These are phyloP conservation scores for Brassica hybrid DNA, from an alignment of 441 rosid species.

Conservation along the genomic window DNA sequence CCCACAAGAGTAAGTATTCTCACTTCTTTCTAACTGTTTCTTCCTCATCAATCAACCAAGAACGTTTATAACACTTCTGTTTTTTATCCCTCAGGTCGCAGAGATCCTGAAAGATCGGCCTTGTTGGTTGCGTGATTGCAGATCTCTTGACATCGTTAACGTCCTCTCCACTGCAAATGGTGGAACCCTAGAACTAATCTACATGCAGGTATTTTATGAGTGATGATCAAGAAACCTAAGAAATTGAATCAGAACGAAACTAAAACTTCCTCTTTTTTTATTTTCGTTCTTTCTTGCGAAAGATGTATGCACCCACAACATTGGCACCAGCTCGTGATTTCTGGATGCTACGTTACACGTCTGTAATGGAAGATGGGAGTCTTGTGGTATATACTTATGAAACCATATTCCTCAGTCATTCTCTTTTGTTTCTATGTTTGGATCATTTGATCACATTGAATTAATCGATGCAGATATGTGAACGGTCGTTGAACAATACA, in stretches of 20 bases:
- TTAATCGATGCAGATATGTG: slow-evolving; percentile 53
- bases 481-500: slow-evolving; percentile 72
- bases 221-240: slow-evolving; percentile 14
- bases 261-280: not conserved
- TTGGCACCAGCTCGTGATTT: slow-evolving; percentile 82
- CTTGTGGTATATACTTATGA: slow-evolving; percentile 58
- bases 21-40: slow-evolving; percentile 14
- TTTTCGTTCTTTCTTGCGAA: slow-evolving; percentile 15
- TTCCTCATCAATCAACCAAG: slow-evolving; percentile 8
- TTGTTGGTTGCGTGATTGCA: slow-evolving; percentile 70
- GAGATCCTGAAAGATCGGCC: slow-evolving; percentile 78
- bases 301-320: slow-evolving; percentile 74
- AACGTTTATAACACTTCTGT: slow-evolving; percentile 3
- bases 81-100: slow-evolving; percentile 56
- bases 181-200: slow-evolving; percentile 75
- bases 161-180: slow-evolving; percentile 70
- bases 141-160: slow-evolving; percentile 65
- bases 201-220: slow-evolving; percentile 62
- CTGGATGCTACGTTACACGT: slow-evolving; percentile 80
- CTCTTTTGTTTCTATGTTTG: not conserved
- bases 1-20: slow-evolving; percentile 63
- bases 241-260: not conserved
- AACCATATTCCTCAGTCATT: not conserved
- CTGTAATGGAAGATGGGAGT: slow-evolving; percentile 78
- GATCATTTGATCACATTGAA: not conserved